These are phyloP conservation scores for Neurospora tetraspora DNA, from an alignment of 495 filamentous ascomycete species.

Conservation along the genomic window DNA sequence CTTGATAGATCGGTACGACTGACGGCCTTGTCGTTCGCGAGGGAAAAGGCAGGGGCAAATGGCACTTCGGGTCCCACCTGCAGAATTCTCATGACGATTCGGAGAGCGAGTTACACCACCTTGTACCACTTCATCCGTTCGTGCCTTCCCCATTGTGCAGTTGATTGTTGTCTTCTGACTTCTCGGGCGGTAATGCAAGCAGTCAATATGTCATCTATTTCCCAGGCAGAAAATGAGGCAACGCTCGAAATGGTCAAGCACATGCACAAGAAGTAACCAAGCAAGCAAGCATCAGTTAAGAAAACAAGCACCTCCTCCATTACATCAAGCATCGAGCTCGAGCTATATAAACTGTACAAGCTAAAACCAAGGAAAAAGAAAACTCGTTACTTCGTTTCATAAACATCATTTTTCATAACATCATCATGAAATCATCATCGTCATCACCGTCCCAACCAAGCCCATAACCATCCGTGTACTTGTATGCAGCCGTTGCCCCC, in stretches of 20 bases:
- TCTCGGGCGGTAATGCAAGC: not conserved
- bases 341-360: not conserved
- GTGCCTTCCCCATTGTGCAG: not conserved
- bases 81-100: not conserved
- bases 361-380: not conserved
- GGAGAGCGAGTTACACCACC: not conserved
- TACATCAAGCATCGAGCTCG: not conserved
- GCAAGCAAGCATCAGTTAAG: not conserved
- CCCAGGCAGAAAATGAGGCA: not conserved
- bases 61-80: not conserved
- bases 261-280: not conserved
- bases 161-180: not conserved
- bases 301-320: not conserved
- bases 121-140: not conserved
- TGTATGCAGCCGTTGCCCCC: not conserved
- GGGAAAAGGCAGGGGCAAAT: not conserved
- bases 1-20: not conserved
- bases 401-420: not conserved
- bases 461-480: not conserved
- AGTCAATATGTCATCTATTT: not conserved
- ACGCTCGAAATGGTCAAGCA: not conserved
- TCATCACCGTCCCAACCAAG: not conserved
- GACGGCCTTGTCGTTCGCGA: not conserved
- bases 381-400: not conserved
- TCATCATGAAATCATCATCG: not conserved